phyloP scores from a whole-genome alignment of 1,284 basidiomycete species.

The Cryptococcus wingfieldii region DNA sequence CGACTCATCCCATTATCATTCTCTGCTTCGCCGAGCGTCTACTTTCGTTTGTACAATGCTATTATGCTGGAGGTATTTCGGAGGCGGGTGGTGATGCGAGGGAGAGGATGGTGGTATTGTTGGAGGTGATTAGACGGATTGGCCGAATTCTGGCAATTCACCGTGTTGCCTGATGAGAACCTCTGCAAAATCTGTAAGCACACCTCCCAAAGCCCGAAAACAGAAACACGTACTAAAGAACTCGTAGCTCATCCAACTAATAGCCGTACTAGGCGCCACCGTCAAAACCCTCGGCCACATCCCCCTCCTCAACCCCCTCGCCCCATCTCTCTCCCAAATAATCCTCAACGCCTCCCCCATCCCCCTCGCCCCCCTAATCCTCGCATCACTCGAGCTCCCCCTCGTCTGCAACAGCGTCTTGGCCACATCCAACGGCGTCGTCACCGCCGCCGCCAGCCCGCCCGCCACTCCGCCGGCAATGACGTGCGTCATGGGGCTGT shows the following conservation, averaged over 20 bases:
- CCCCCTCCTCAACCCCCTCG: conserved; percentile 81
- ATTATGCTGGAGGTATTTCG: too few species aligned
- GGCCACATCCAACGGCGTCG: conserved; percentile 96
- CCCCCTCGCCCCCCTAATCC: conserved; percentile 77
- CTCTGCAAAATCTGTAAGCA: conserved; percentile 21
- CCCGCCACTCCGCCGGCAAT: conserved; percentile 87
- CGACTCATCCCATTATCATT: too few species aligned
- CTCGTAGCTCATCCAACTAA: conserved; percentile 96
- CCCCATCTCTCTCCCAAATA: conserved; percentile 79
- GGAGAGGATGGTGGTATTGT: too few species aligned
- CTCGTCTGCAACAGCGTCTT: conserved; percentile 83
- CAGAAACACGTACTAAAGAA: conserved; percentile 80
- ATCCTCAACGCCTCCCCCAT: conserved; percentile 86
- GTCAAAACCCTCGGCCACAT: conserved; percentile 88
- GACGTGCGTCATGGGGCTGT: conserved; percentile 89
- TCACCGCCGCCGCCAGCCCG: conserved; percentile 89
- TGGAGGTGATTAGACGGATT: conserved; percentile 9
- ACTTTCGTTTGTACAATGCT: too few species aligned
- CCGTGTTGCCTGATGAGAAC: conserved; percentile 44
- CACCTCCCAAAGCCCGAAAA: background rate
- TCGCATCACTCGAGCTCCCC: conserved; percentile 72
- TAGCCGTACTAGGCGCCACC: conserved; percentile 93
- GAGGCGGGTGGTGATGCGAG: too few species aligned
- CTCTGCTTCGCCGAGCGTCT: too few species aligned
- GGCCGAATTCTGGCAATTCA: conserved; percentile 39